Evolutionary conservation across 2,329 filamentous ascomycete genomes (phyloP).

Genomic region (Didymella pomorum): DNA sequence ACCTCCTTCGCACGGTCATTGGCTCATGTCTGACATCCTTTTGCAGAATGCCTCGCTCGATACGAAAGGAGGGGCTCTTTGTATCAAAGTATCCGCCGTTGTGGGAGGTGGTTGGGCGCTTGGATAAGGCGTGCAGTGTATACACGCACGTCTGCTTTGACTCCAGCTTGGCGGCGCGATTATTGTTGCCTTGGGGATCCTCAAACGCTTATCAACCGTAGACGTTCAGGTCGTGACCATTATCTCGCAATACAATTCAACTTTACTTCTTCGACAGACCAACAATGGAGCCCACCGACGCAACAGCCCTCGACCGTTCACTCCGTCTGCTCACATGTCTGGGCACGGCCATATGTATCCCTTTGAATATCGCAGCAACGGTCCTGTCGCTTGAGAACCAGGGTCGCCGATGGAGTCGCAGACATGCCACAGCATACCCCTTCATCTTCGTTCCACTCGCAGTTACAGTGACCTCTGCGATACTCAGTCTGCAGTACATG

Average conservation of each 20-base stretch:
- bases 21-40: not conserved
- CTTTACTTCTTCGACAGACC: not conserved
- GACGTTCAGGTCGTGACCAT: not conserved
- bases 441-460: slow-evolving; percentile 18
- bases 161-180: slow-evolving; percentile 15
- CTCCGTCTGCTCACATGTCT: slow-evolving; percentile 17
- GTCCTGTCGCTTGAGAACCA: slow-evolving; percentile 1
- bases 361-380: slow-evolving; percentile 13
- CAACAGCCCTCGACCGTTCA: slow-evolving; percentile 3
- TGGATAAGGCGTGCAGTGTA: slow-evolving; percentile 12
- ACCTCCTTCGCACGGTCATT: slow-evolving; percentile 4
- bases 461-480: slow-evolving; percentile 5
- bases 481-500: slow-evolving; percentile 14
- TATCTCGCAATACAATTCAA: not conserved
- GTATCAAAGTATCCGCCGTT: slow-evolving; percentile 13
- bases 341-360: slow-evolving; percentile 10
- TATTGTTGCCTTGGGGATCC: slow-evolving; percentile 16
- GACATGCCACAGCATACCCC: slow-evolving; percentile 10
- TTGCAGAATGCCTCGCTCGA: not conserved
- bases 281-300: slow-evolving; percentile 5
- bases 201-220: slow-evolving; percentile 11
- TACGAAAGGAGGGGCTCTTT: slow-evolving; percentile 1
- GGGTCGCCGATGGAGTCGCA: not conserved
- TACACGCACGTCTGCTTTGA: slow-evolving; percentile 2
- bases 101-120: slow-evolving; percentile 7